Evolutionary conservation across 73 alveolate species (phyloP).

Genomic region (Paramecium tetraurelia): DNA sequence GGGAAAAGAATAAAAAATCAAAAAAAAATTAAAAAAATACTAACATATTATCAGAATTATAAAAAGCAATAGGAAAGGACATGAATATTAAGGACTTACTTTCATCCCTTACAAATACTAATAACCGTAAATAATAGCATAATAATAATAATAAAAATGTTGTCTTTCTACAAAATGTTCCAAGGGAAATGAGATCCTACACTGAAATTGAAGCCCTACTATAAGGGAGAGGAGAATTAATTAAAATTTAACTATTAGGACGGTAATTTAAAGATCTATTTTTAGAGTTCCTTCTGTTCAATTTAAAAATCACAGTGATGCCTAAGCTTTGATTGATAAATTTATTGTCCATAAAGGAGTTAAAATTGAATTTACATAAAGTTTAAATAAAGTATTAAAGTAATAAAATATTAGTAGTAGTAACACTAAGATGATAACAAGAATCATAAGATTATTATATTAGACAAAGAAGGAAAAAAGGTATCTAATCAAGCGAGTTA

Average conservation of each 20-base stretch:
- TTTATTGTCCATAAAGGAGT: conserved; percentile 43
- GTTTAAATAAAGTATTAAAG: background rate
- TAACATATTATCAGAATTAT: background rate
- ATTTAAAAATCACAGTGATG: background rate
- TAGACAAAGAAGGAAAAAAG: background rate
- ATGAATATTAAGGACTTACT: background rate
- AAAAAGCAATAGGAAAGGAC: background rate
- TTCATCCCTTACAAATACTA: background rate
- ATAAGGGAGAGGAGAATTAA: background rate
- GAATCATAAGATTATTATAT: background rate
- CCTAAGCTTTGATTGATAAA: conserved; percentile 21
- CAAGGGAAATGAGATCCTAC: conserved; percentile 26
- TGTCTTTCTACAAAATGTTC: conserved; percentile 21
- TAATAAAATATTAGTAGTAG: background rate
- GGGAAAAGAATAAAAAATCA: conserved; percentile 2
- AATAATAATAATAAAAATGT: background rate
- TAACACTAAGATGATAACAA: background rate
- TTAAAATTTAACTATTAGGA: background rate
- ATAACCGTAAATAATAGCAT: background rate
- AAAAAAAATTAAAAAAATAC: conserved; percentile 9
- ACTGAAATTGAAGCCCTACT: conserved; percentile 7
- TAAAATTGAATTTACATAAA: conserved; percentile 10
- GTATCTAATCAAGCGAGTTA: background rate
- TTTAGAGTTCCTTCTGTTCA: conserved; percentile 14
- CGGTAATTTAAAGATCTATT: background rate